A percentile compares a stretch with the other conserved stretches of the same genome.
Evolutionary conservation across 2,329 filamentous ascomycete species (phyloP).

Genomic region (Aspergillus vadensis): DNA sequence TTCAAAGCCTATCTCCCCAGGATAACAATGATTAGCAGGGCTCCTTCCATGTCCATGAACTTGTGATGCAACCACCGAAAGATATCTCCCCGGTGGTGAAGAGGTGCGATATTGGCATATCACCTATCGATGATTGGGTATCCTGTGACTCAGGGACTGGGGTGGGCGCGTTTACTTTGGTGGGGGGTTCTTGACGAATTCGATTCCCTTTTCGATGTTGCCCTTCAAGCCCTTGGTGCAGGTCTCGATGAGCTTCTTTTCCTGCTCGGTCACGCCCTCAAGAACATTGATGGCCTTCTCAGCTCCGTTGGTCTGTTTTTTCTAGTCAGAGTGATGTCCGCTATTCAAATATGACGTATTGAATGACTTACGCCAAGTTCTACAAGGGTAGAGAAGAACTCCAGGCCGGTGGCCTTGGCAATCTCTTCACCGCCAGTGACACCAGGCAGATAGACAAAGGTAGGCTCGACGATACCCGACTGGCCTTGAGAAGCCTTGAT

Average conservation of each 20-base stretch:
- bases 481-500: slow-evolving; percentile 86
- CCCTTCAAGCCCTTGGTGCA: slow-evolving; percentile 77
- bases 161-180: slow-evolving; percentile 71
- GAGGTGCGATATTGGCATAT: slow-evolving; percentile 18
- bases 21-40: slow-evolving; percentile 40
- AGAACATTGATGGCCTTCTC: slow-evolving; percentile 85
- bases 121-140: slow-evolving; percentile 26
- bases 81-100: slow-evolving; percentile 12
- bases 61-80: slow-evolving; percentile 19
- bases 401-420: slow-evolving; percentile 76
- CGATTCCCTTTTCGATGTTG: slow-evolving; percentile 93
- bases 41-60: slow-evolving; percentile 29
- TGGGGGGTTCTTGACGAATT: slow-evolving; percentile 83
- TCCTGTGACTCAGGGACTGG: slow-evolving; percentile 23
- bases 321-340: slow-evolving; percentile 31
- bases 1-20: slow-evolving; percentile 51
- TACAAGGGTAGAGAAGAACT: slow-evolving; percentile 95
- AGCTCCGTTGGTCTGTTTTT: slow-evolving; percentile 70
- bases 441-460: slow-evolving; percentile 92
- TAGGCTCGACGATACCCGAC: slow-evolving; percentile 90
- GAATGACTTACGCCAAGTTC: slow-evolving; percentile 80
- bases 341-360: slow-evolving; percentile 10
- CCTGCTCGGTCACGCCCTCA: slow-evolving; percentile 74
- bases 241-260: slow-evolving; percentile 82
- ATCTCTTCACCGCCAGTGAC: slow-evolving; percentile 85